phyloP scores from a whole-genome alignment of 2,329 filamentous ascomycete species.

The Penicillium sp. region DNA sequence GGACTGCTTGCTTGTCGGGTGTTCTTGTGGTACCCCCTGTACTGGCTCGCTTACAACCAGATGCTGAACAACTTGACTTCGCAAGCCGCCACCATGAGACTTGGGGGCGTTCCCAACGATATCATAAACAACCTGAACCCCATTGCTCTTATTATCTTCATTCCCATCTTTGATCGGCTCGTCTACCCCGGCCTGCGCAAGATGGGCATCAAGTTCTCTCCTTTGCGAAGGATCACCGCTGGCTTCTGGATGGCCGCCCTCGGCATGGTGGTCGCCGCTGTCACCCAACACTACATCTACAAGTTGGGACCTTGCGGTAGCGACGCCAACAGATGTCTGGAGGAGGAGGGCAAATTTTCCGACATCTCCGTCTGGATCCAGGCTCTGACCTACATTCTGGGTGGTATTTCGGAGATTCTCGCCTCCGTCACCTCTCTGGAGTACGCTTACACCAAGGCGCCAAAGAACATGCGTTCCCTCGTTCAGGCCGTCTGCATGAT shows the following conservation, averaged over 20 bases:
- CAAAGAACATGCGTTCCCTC: conserved; percentile 75
- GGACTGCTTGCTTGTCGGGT: conserved; percentile 67
- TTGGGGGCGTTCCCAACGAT: conserved; percentile 54
- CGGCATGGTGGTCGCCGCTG: conserved; percentile 50
- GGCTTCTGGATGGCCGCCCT: conserved; percentile 49
- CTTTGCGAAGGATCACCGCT: conserved; percentile 51
- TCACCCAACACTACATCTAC: conserved; percentile 56
- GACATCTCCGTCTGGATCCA: conserved; percentile 63
- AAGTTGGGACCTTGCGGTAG: conserved; percentile 58
- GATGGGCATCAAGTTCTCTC: conserved; percentile 49
- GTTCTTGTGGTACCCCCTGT: conserved; percentile 58
- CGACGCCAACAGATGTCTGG: conserved; percentile 50
- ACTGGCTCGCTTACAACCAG: conserved; percentile 52
- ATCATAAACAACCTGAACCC: conserved; percentile 55
- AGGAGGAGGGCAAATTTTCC: conserved; percentile 44
- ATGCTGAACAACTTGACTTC: conserved; percentile 55
- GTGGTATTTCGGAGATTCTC: conserved; percentile 57
- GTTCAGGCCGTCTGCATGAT: conserved; percentile 66
- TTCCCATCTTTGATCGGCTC: conserved; percentile 52
- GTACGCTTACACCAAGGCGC: conserved; percentile 74
- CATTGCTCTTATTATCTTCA: conserved; percentile 52
- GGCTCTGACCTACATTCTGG: conserved; percentile 49
- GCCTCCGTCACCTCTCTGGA: conserved; percentile 62
- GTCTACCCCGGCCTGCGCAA: conserved; percentile 52
- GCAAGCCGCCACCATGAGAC: conserved; percentile 53